These are phyloP conservation scores for Casuarina cunninghamiana DNA, from an alignment of 306 rosid genomes.

Conservation along the genomic window DNA sequence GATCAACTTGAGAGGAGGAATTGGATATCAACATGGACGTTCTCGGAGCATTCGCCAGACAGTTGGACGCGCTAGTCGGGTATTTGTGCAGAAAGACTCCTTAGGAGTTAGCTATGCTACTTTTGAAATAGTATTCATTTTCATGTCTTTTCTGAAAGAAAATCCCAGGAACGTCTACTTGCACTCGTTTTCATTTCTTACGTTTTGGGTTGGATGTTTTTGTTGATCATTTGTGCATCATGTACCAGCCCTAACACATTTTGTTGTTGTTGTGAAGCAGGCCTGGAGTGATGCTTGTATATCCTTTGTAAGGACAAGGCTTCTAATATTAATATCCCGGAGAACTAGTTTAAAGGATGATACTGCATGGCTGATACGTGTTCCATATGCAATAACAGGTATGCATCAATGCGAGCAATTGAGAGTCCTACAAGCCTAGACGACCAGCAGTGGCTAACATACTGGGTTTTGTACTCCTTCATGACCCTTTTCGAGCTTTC, in stretches of 20 bases:
- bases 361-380: not conserved
- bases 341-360: too few relatives aligned
- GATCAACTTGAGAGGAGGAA: not conserved
- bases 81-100: conserved; percentile 18
- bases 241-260: conserved; percentile 13
- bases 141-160: not conserved
- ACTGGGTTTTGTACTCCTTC: conserved; percentile 86
- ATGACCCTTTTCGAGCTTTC: conserved; percentile 79
- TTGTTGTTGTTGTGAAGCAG: conserved; percentile 41
- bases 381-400: conserved; percentile 43
- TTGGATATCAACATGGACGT: conserved; percentile 59
- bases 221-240: not conserved
- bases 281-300: conserved; percentile 88
- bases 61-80: conserved; percentile 77
- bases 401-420: conserved; percentile 83
- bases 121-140: not conserved
- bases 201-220: not conserved
- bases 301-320: conserved; percentile 80
- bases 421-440: conserved; percentile 88
- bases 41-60: conserved; percentile 63
- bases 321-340: too few relatives aligned
- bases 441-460: conserved; percentile 94
- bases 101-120: too few relatives aligned
- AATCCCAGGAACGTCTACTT: not conserved
- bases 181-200: not conserved